Evolutionary conservation across 495 filamentous ascomycete species (phyloP).

Genomic region (Cercophora sp.): DNA sequence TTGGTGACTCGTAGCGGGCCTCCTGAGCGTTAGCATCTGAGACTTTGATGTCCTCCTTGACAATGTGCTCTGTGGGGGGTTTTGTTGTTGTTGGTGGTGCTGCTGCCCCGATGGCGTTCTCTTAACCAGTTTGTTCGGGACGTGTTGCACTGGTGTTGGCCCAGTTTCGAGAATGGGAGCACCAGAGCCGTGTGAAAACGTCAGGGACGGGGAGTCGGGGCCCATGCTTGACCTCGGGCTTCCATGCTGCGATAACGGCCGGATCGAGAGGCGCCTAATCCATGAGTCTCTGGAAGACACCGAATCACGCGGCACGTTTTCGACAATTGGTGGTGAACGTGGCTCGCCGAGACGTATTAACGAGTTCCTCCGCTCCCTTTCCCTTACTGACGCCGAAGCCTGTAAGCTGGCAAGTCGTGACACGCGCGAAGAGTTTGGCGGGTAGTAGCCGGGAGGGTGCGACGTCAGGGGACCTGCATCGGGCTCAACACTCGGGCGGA

Average conservation of each 20-base stretch:
- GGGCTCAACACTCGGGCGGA: conserved; percentile 23
- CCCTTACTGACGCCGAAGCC: conserved; percentile 30
- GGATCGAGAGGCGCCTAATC: conserved; percentile 68
- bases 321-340: conserved; percentile 30
- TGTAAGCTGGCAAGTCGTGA: conserved; percentile 28
- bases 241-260: conserved; percentile 66
- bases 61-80: conserved; percentile 29
- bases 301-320: conserved; percentile 42
- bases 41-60: conserved; percentile 44
- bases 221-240: conserved; percentile 62
- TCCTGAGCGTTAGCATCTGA: conserved; percentile 57
- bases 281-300: conserved; percentile 64
- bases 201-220: conserved; percentile 64
- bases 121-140: conserved; percentile 87
- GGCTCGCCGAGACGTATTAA: conserved; percentile 39
- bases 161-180: conserved; percentile 56
- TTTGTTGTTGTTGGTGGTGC: too few species aligned
- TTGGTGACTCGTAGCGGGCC: conserved; percentile 87
- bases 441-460: conserved; percentile 20
- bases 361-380: conserved; percentile 38
- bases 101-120: conserved; percentile 60
- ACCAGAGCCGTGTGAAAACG: conserved; percentile 66
- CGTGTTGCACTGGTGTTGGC: conserved; percentile 38
- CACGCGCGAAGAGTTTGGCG: conserved; percentile 23
- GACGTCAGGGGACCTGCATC: conserved; percentile 24